phyloP scores from a whole-genome alignment of 495 filamentous ascomycete genomes.

The Acidomyces sp. region DNA sequence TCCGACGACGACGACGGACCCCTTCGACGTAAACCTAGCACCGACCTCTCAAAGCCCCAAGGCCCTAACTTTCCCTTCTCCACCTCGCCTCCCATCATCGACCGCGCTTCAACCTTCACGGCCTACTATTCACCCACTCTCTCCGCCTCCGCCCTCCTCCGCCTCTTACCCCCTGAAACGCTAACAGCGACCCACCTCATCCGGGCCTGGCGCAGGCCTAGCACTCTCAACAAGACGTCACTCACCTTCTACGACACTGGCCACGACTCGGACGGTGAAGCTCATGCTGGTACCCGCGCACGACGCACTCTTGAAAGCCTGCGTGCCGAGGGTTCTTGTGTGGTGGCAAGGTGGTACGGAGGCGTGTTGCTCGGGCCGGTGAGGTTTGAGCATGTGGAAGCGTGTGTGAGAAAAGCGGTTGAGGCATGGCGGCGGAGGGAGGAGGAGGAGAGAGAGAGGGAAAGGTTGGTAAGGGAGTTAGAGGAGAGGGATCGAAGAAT shows the following conservation, averaged over 20 bases:
- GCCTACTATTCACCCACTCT: constrained; percentile 31
- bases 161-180: constrained; percentile 25
- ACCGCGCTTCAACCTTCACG: constrained; percentile 32
- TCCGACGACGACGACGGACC: no score
- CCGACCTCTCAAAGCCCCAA: no score
- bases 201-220: constrained; percentile 29
- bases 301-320: constrained; percentile 27
- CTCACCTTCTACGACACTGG: constrained; percentile 26
- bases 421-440: constrained; percentile 27
- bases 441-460: constrained; percentile 21
- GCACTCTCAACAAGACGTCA: constrained; percentile 23
- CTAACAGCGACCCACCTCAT: constrained; percentile 31
- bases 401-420: constrained; percentile 28
- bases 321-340: constrained; percentile 28
- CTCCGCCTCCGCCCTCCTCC: constrained; percentile 25
- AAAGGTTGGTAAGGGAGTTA: constrained; percentile 21
- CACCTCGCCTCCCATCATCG: constrained; percentile 28
- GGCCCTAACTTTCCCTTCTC: no score
- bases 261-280: constrained; percentile 37
- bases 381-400: constrained; percentile 34
- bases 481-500: constrained; percentile 31
- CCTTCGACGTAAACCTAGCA: no score
- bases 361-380: constrained; percentile 34
- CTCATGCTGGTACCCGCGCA: constrained; percentile 29
- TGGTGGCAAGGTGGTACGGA: constrained; percentile 38